Percentiles rank a stretch among this genome's conserved stretches.
Conservation (phyloP, 768 basidiomycete species). For the Agaricus sinodeliciosus region DNA sequence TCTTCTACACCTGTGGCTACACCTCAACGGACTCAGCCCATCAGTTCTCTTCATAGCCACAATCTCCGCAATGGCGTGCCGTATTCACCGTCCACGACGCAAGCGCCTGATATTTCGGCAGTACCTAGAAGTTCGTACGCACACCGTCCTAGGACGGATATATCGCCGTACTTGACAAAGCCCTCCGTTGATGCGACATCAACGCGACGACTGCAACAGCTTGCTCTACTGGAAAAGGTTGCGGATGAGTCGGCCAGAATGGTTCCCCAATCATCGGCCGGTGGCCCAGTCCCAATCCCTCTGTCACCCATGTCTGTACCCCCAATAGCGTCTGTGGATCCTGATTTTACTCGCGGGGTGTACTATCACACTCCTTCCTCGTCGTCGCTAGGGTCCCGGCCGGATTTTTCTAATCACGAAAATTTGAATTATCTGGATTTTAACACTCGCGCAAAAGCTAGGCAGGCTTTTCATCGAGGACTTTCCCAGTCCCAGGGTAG, state of each 20-base stretch:
- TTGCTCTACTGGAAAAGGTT: constrained; percentile 65
- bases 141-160: constrained; percentile 36
- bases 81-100: not conserved
- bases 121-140: not conserved
- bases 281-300: not conserved
- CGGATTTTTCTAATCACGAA: not conserved
- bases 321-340: constrained; percentile 19
- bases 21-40: not conserved
- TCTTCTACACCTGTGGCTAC: constrained; percentile 3
- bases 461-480: constrained; percentile 35
- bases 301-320: constrained; percentile 17
- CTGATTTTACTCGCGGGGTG: constrained; percentile 18
- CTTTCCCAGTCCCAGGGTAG: constrained; percentile 27
- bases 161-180: constrained; percentile 62
- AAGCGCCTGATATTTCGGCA: not conserved
- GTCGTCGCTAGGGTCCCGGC: constrained; percentile 6
- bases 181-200: constrained; percentile 48
- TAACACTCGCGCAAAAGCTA: constrained; percentile 42
- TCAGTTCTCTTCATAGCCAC: not conserved
- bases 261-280: constrained; percentile 29
- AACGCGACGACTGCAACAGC: constrained; percentile 59
- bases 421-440: constrained; percentile 7
- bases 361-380: constrained; percentile 25
- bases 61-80: not conserved
- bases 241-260: constrained; percentile 68